Evolutionary conservation across 2,329 filamentous ascomycete genomes (phyloP), one percentile per base, ranked within the genome.

Genomic region (Ceratocystis huliohia): DNA sequence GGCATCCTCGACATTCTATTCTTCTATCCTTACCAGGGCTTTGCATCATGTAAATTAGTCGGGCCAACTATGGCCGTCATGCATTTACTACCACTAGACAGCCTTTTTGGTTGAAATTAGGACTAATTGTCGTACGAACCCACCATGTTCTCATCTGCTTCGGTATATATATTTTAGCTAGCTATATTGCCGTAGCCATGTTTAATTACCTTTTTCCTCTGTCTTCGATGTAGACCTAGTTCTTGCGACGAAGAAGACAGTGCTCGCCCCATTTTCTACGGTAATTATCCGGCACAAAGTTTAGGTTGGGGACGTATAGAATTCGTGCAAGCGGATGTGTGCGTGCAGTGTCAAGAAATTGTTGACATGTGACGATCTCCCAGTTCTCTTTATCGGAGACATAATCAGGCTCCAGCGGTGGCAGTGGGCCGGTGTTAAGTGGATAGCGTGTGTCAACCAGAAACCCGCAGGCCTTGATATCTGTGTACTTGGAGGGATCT

Each of bases 401-500:
- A 72, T 94, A 96, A 71, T 91, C 84, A 1, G 92, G 92, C 73
- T 99, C 92, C 45, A 81, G 72, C 17, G 61, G 46, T 37, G 67
- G 62, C 22, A 64, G 22, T 5, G 74, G 69, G 15, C 75, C 75
- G n/a, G 69, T 74, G 67, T 79, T 77, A 67, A 73, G 83, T 0
- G 88, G 86, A 71, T 93, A 91, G 68, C 88, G 87, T 0, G 91
- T 95, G 74, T 99, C 94, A 17, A 97, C 87, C 3, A 99, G 74
- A 75, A 95, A 96, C 7, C 84, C 80, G 75, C 94, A 99, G 65
- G 84, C 80, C 33, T 81, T 79, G 56, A 95, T 77, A 68, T 93
- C 85, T 45, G 85, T 88, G 74, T 97, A 96, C 83, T 97, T 99
- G 68, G 84, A 82, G 69, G 82, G 74, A 73, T 99, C 94, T 75